Percentiles rank a stretch among this genome's conserved stretches.
These are phyloP conservation scores for Coniochaeta hoffmannii DNA, from an alignment of 2,329 filamentous ascomycete genomes.

Conservation along the genomic window DNA sequence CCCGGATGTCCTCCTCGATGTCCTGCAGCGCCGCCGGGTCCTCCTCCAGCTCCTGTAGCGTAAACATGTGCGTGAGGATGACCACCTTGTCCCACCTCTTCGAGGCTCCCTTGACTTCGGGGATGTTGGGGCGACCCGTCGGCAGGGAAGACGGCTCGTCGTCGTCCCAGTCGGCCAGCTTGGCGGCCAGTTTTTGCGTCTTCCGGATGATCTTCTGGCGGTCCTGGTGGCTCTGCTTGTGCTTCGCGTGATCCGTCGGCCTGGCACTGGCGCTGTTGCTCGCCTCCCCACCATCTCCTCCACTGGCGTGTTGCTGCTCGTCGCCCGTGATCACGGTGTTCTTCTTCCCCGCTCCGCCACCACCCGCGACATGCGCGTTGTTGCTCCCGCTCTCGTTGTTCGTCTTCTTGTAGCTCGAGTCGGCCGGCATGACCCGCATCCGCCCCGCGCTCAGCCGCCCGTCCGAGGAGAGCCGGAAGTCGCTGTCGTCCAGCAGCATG, in stretches of 20 bases:
- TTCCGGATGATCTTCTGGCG: constrained; percentile 88
- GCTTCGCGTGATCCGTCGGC: constrained; percentile 15
- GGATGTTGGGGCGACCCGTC: neutral
- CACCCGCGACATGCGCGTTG: constrained; percentile 11
- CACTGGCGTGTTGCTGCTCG: constrained; percentile 5
- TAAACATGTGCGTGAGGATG: constrained; percentile 91
- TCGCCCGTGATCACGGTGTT: constrained; percentile 5
- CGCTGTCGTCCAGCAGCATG: constrained; percentile 70
- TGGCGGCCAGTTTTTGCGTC: constrained; percentile 84
- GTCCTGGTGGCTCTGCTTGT: constrained; percentile 51
- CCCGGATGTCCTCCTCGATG: constrained; percentile 89
- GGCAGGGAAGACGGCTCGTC: constrained; percentile 58
- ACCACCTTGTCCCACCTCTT: constrained; percentile 75
- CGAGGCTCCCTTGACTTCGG: constrained; percentile 38
- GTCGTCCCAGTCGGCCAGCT: constrained; percentile 92
- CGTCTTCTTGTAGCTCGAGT: constrained; percentile 85
- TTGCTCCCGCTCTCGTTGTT: constrained; percentile 46
- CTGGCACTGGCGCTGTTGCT: constrained; percentile 19
- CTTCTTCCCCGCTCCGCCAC: constrained; percentile 10
- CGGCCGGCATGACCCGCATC: constrained; percentile 78
- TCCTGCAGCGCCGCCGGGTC: constrained; percentile 78
- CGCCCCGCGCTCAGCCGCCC: constrained; percentile 44
- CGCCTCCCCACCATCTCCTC: constrained; percentile 4
- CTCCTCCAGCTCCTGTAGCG: constrained; percentile 73
- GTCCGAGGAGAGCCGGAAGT: constrained; percentile 60